These are phyloP conservation scores for Erigeron canadensis DNA, from an alignment of 129 eudicot species.

Conservation along the genomic window DNA sequence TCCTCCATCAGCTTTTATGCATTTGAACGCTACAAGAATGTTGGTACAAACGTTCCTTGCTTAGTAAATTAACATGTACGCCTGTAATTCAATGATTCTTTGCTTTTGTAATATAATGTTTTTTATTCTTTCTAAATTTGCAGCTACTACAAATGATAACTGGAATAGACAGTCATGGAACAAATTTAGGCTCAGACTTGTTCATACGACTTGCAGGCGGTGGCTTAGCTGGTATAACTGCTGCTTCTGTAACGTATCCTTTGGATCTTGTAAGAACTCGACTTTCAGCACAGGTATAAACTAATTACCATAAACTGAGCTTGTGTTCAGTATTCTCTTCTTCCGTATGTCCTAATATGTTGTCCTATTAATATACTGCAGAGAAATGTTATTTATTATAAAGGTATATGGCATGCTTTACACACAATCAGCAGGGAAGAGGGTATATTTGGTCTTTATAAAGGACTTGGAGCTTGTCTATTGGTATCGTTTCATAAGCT, in stretches of 20 bases:
- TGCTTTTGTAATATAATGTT: conserved; percentile 27
- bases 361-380: conserved; percentile 1
- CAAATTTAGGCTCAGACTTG: conserved; percentile 64
- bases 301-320: background rate
- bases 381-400: conserved; percentile 81
- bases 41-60: conserved; percentile 71
- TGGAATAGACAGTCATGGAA: conserved; percentile 58
- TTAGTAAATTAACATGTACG: conserved; percentile 3
- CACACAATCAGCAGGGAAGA: conserved; percentile 85
- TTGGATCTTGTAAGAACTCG: conserved; percentile 57
- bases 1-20: conserved; percentile 92
- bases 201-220: conserved; percentile 80
- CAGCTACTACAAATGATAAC: conserved; percentile 57
- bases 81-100: conserved; percentile 13
- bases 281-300: conserved; percentile 17
- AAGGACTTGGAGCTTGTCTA: conserved; percentile 94
- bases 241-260: conserved; percentile 89
- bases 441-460: conserved; percentile 74
- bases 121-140: background rate
- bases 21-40: conserved; percentile 96
- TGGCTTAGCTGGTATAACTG: conserved; percentile 92
- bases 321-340: background rate
- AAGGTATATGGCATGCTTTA: conserved; percentile 85
- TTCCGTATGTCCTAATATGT: background rate
- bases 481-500: conserved; percentile 49